A percentile compares a stretch with the other conserved stretches of the same genome.
phyloP scores from a whole-genome alignment of 768 basidiomycete genomes.

The Chalciporus sphaerocephalus region DNA sequence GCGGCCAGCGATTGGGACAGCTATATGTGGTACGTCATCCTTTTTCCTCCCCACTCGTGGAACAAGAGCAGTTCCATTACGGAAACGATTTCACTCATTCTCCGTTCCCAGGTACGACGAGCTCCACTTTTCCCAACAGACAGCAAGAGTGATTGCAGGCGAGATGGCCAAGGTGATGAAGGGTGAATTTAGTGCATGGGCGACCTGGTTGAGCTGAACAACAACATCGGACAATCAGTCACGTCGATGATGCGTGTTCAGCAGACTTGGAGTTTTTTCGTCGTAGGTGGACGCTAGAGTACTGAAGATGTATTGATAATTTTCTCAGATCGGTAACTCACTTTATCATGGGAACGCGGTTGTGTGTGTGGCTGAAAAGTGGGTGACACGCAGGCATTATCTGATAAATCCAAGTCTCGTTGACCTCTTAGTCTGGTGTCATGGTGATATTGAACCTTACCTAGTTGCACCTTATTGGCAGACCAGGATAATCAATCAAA shows the following conservation, averaged over 20 bases:
- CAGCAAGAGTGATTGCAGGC: constrained; percentile 48
- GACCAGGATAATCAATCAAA: no score
- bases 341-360: neutral
- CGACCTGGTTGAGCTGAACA: constrained; percentile 45
- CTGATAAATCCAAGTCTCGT: no score
- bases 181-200: constrained; percentile 43
- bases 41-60: neutral
- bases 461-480: no score
- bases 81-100: neutral
- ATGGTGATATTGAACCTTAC: no score
- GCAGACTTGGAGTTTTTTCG: no score
- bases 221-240: no score
- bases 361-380: no score
- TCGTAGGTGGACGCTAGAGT: neutral
- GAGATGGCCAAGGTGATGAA: constrained; percentile 47
- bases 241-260: no score
- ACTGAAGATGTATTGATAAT: no score
- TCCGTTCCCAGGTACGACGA: constrained; percentile 38
- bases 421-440: no score
- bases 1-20: constrained; percentile 45
- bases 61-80: no score
- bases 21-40: constrained; percentile 49
- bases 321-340: neutral
- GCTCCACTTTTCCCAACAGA: constrained; percentile 58
- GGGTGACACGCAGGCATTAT: no score